Base-by-base conservation (phyloP, 2,329 filamentous ascomycete species). In the Botrytis medusae region DNA sequence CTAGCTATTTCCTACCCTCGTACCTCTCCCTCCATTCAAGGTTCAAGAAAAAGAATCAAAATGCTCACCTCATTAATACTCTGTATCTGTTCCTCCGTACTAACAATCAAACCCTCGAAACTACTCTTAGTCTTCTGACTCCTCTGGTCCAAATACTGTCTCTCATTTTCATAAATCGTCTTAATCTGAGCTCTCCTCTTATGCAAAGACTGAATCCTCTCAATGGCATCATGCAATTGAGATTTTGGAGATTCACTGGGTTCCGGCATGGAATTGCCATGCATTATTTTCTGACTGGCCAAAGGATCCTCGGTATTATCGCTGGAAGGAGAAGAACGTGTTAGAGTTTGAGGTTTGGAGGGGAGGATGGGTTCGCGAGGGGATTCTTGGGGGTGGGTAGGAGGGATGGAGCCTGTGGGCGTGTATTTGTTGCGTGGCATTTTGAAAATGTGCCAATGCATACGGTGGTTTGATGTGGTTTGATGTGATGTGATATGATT, bases 41-140 rank as follows among this genome's bases (percentile, higher is more conserved):
- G 25, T 51, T n/a, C 25, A 48, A 61, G 10, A 2, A 16, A 44
- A 29, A 60, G 37, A 60, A 22, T 25, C 29, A 51, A 20, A 29
- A 42, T n/a, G 22, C 71, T 34, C 20, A 73, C 71, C 65, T 73
- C 71, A 57, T 70, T 73, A 34, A 73, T 73, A 61, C 64, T 72
- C 25, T 74, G 73, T 42, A 74, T 74, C 46, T 74, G 73, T 46
- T 74, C 73, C 63, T 72, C 73, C 5, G 71, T 73, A 59, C 54
- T 62, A 59, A 73, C 64, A 46, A 73, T 73, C 65, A 73, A 73
- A 0, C 65, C 71, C 59, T 73, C 71, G 62, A 73, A 70, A 60
- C 54, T 63, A 54, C 65, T 69, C 65, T 70, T 73, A 2, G 71
- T 69, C 67, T 73, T 73, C 44, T 70, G 54, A 73, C 46, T 73